A percentile compares a stretch with the other conserved stretches of the same genome.
Evolutionary conservation across 495 filamentous ascomycete genomes (phyloP).

Genomic region (Pseudomonodictys pantanalensis): DNA sequence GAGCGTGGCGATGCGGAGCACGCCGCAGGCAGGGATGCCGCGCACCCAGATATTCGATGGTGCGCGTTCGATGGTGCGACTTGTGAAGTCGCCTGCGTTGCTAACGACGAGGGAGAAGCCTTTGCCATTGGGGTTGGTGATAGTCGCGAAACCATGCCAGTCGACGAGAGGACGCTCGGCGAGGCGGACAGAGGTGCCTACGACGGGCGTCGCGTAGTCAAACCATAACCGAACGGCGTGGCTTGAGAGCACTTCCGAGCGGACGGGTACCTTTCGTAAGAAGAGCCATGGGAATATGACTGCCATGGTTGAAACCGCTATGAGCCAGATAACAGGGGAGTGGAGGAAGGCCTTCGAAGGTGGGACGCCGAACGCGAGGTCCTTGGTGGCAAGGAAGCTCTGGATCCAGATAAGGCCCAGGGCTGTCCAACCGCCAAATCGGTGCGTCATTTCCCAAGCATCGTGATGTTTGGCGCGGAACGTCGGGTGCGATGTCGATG

Average conservation of each 20-base stretch:
- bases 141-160: constrained; percentile 35
- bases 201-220: constrained; percentile 11
- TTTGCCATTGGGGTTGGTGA: constrained; percentile 24
- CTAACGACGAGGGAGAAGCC: constrained; percentile 32
- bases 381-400: constrained; percentile 9
- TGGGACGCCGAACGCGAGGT: constrained; percentile 1
- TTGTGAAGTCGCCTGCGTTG: constrained; percentile 36
- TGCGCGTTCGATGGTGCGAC: constrained; percentile 23
- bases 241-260: constrained; percentile 24
- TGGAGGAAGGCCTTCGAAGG: constrained; percentile 10
- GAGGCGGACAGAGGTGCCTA: constrained; percentile 19
- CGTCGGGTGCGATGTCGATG: constrained; percentile 40
- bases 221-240: constrained; percentile 35
- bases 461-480: constrained; percentile 53
- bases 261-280: constrained; percentile 23
- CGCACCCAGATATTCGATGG: constrained; percentile 26
- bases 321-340: constrained; percentile 27
- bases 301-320: constrained; percentile 16
- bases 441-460: constrained; percentile 55
- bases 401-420: constrained; percentile 45
- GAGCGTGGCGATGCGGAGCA: constrained; percentile 26
- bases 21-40: constrained; percentile 27
- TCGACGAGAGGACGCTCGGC: constrained; percentile 28
- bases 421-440: constrained; percentile 54
- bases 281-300: constrained; percentile 30